Base-by-base conservation (phyloP, 345 rosid species). In the Brassica carinata region DNA sequence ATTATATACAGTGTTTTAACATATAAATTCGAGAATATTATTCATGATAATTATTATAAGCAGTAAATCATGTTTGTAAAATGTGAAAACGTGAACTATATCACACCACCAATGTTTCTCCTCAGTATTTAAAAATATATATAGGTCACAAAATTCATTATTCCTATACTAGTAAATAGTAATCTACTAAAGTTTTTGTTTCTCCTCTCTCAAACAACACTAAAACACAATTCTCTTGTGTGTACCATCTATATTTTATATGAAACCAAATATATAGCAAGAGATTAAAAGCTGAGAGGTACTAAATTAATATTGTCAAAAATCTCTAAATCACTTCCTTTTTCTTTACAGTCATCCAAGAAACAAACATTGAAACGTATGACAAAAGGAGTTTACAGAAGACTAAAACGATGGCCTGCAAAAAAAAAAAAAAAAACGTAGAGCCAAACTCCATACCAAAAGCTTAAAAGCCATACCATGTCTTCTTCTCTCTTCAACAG, bases 341-440 rank as follows among this genome's bases (percentile, higher is more conserved):
- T 72, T 69, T 18, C 75, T 68, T 80, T 74, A 80, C 79, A 80
- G 55, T 79, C 27, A 10, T 51, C 75, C 9, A 34, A 36, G 17
- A 17, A 64, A 69, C 34, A 64, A 59, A 59, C 27, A 7, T 62
- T 36, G 57, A 45, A 1, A 7, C 62, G 26, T 7, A 23, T 2
- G 13, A 7, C 36, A 36, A 72, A 19, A 10, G 5, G 34, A 62
- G 14, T 45, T 17, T 1, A 31, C 18, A 69, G 79, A 74, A 80
- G 71, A 34, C 67, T 67, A 36, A 67, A 48, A 69, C 74, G 64
- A 73, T 61, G 33, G 78, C 19, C 55, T 43, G 78, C 61, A 74
- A 51, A 33, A 48, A 43, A 40, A 51, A 74, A 51, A 33, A 48
- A 43, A 9, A 51, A 51, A 45, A 66, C 72, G 67, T 72, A 51